phyloP scores from a whole-genome alignment of 2,329 filamentous ascomycete genomes.

The Metarhizium rileyi region DNA sequence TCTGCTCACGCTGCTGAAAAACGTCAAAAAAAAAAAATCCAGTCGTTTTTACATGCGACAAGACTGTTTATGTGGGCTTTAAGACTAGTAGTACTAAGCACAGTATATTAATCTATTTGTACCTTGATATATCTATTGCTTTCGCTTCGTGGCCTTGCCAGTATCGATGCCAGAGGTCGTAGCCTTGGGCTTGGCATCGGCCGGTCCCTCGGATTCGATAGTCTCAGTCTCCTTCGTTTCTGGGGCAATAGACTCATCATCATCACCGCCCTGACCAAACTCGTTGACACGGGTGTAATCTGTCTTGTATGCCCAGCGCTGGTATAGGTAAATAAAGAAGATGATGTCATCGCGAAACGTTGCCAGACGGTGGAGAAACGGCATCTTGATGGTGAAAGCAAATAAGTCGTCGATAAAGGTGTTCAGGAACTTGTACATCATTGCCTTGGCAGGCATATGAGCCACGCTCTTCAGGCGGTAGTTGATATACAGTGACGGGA shows the following conservation, averaged over 20 bases:
- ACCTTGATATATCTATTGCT: slow-evolving; percentile 13
- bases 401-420: slow-evolving; percentile 99
- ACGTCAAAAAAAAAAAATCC: too few relatives aligned
- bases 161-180: slow-evolving; percentile 42
- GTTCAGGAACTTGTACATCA: slow-evolving; percentile 98
- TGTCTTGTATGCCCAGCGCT: slow-evolving; percentile 83
- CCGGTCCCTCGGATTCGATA: slow-evolving; percentile 29
- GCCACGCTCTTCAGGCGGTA: slow-evolving; percentile 92
- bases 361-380: slow-evolving; percentile 79
- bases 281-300: slow-evolving; percentile 93
- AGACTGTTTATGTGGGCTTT: too few relatives aligned
- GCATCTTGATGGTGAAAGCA: slow-evolving; percentile 99
- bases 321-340: slow-evolving; percentile 96
- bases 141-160: slow-evolving; percentile 34
- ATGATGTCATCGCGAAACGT: slow-evolving; percentile 93
- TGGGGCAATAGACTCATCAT: slow-evolving; percentile 42
- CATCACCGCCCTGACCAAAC: slow-evolving; percentile 97
- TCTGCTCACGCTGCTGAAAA: too few relatives aligned
- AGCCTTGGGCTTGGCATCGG: slow-evolving; percentile 22
- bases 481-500: slow-evolving; percentile 96
- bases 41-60: too few relatives aligned
- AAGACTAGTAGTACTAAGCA: neutral
- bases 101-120: neutral
- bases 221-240: slow-evolving; percentile 24
- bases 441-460: slow-evolving; percentile 92